Conservation (phyloP, 768 basidiomycete genomes). For the Phlebiopsis flavidoalba region DNA sequence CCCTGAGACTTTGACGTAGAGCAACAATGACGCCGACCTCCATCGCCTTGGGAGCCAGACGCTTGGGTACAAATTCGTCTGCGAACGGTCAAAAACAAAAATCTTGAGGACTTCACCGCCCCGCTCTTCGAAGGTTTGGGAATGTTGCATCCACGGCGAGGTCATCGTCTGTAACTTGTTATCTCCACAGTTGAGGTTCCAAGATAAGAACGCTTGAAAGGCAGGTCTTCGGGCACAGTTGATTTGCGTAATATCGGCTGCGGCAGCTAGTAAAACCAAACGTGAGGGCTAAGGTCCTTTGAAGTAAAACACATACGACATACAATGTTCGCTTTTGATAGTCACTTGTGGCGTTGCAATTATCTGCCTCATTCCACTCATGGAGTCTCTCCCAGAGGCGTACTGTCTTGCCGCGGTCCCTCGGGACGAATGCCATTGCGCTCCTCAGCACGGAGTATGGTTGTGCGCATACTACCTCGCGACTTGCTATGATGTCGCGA, state of each 20-base stretch:
- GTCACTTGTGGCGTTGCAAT: conserved; percentile 28
- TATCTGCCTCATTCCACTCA: conserved; percentile 20
- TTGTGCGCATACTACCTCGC: conserved; percentile 41
- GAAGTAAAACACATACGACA: conserved; percentile 22
- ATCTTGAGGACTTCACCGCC: conserved; percentile 3
- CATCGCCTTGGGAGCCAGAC: conserved; percentile 3
- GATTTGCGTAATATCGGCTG: conserved; percentile 36
- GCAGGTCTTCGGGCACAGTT: conserved; percentile 26
- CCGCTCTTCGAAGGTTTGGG: conserved; percentile 9
- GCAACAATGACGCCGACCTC: conserved; percentile 15
- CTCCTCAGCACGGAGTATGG: conserved; percentile 55
- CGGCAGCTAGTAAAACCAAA: conserved; percentile 35
- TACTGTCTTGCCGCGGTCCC: conserved; percentile 44
- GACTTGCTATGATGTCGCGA: conserved; percentile 27
- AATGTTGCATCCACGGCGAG: conserved; percentile 23
- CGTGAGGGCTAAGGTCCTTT: conserved; percentile 8
- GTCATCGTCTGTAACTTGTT: conserved; percentile 24
- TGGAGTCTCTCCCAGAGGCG: conserved; percentile 59
- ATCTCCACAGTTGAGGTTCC: conserved; percentile 29
- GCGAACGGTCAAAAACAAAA: conserved; percentile 20
- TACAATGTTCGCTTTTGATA: conserved; percentile 41
- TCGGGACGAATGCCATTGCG: no score
- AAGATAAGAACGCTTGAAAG: conserved; percentile 28
- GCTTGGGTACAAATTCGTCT: conserved; percentile 16
- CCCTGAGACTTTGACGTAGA: conserved; percentile 1